Percentiles rank a stretch among this genome's conserved stretches.
Conservation (phyloP, 306 rosid species). For the Cucurbita moschata region DNA sequence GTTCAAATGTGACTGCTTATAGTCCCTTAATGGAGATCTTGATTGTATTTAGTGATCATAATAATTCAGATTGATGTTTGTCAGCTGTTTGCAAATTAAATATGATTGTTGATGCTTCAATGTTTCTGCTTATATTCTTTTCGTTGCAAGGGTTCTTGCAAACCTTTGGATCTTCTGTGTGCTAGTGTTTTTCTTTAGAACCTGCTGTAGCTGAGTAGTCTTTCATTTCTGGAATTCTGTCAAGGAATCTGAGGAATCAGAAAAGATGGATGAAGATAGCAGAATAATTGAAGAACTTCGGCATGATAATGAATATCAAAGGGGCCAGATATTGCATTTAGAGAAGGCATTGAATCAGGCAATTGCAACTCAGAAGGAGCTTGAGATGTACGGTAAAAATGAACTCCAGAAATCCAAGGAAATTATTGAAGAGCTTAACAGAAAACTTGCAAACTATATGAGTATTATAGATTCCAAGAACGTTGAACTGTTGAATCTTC, state of each 20-base stretch:
- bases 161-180: not conserved
- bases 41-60: not conserved
- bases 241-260: conserved; percentile 89
- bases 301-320: conserved; percentile 42
- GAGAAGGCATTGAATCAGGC: conserved; percentile 78
- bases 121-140: not conserved
- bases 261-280: conserved; percentile 95
- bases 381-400: conserved; percentile 31
- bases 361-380: conserved; percentile 48
- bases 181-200: conserved; percentile 2
- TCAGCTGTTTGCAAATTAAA: not conserved
- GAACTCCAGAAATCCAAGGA: conserved; percentile 55
- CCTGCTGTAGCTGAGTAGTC: not conserved
- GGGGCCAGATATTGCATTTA: conserved; percentile 44
- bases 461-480: conserved; percentile 71
- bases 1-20: not conserved
- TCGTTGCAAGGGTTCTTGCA: not conserved
- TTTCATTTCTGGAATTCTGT: conserved; percentile 11
- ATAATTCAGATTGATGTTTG: not conserved
- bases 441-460: conserved; percentile 50
- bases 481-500: conserved; percentile 71
- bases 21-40: not conserved
- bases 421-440: conserved; percentile 62
- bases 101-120: not conserved
- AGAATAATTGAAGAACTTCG: conserved; percentile 72